Evolutionary conservation across 257 asterid species (phyloP).

Genomic region (Przewalskia tangutica): DNA sequence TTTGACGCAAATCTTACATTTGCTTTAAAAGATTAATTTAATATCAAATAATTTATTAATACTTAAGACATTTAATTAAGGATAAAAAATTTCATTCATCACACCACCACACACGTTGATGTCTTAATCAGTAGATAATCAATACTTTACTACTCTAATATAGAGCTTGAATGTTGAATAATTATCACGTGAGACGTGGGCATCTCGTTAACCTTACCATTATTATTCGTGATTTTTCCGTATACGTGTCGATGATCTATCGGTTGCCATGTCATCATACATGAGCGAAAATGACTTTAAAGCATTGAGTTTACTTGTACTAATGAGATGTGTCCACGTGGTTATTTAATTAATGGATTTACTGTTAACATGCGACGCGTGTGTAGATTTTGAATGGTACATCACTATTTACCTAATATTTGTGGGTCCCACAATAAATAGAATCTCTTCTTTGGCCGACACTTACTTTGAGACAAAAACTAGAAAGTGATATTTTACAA

Average conservation of each 20-base stretch:
- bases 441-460: neutral
- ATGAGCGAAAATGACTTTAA: neutral
- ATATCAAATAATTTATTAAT: no score
- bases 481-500: neutral
- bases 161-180: constrained; percentile 20
- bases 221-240: neutral
- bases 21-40: no score
- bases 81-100: neutral
- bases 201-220: neutral
- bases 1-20: no score
- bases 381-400: neutral
- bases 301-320: neutral
- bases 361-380: neutral
- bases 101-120: no score
- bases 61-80: neutral
- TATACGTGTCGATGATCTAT: neutral
- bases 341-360: no score
- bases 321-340: neutral
- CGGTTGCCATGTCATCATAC: neutral
- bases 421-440: neutral
- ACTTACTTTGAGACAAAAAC: neutral
- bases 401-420: neutral
- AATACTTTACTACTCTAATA: neutral
- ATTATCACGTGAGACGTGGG: constrained; percentile 6
- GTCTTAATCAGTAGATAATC: neutral